phyloP scores from a whole-genome alignment of 2,329 filamentous ascomycete species.

The Calonectria henricotiae region DNA sequence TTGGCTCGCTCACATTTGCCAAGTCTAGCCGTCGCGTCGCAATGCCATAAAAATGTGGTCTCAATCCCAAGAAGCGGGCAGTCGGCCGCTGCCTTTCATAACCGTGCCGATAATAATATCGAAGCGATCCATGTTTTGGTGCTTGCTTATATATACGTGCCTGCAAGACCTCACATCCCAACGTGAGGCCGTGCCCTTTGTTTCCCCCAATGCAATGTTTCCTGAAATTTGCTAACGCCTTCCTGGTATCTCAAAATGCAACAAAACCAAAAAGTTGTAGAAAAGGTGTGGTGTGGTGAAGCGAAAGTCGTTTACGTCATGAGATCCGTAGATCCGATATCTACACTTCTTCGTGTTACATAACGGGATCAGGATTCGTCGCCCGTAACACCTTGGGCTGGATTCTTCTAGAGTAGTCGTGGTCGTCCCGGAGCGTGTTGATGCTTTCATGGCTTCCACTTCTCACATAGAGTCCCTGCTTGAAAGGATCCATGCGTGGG shows the following conservation, averaged over 20 bases:
- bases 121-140: conserved; percentile 37
- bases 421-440: conserved; percentile 76
- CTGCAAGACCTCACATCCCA: conserved; percentile 31
- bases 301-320: conserved; percentile 57
- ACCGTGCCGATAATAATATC: conserved; percentile 45
- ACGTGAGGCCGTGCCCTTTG: conserved; percentile 38
- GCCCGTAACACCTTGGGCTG: conserved; percentile 74
- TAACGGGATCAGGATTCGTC: conserved; percentile 73
- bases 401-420: conserved; percentile 76
- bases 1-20: conserved; percentile 24
- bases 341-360: conserved; percentile 36
- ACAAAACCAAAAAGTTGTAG: conserved; percentile 49
- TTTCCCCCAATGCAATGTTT: conserved; percentile 47
- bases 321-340: conserved; percentile 48
- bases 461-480: conserved; percentile 70
- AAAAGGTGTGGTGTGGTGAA: conserved; percentile 47
- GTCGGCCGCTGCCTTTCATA: conserved; percentile 44
- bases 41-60: conserved; percentile 44
- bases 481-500: conserved; percentile 76
- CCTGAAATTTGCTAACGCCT: conserved; percentile 56
- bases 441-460: conserved; percentile 76
- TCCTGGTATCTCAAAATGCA: conserved; percentile 62
- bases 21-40: conserved; percentile 39
- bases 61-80: conserved; percentile 45
- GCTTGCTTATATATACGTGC: conserved; percentile 46